Conservation (phyloP, 2,329 filamentous ascomycete genomes). For the Microcera coccophila region DNA sequence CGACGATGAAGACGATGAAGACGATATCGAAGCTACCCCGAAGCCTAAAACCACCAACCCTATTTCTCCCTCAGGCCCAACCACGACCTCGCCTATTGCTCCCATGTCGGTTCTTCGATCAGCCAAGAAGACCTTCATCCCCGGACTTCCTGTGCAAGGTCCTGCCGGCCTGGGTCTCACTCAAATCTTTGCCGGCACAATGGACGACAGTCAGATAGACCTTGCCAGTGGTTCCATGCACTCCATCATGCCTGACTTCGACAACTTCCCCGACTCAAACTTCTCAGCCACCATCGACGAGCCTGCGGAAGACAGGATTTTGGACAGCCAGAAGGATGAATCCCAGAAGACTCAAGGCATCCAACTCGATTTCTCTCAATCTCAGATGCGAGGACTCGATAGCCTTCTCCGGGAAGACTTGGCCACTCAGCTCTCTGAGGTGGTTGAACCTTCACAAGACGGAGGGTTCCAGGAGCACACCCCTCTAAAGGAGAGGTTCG, state of each 20-base stretch:
- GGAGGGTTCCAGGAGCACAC: constrained; percentile 69
- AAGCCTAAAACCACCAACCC: constrained; percentile 40
- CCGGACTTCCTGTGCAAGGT: constrained; percentile 58
- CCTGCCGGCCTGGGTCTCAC: constrained; percentile 71
- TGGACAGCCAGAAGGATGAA: constrained; percentile 41
- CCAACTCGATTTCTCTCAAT: constrained; percentile 56
- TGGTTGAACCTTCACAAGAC: constrained; percentile 77
- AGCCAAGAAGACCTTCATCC: constrained; percentile 66
- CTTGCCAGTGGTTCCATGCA: constrained; percentile 34
- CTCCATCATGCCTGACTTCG: constrained; percentile 55
- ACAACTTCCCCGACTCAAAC: constrained; percentile 55
- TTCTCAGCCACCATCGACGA: constrained; percentile 59
- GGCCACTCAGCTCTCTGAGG: constrained; percentile 62
- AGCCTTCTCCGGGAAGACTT: constrained; percentile 47
- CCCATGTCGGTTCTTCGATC: constrained; percentile 65
- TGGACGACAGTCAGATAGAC: constrained; percentile 60
- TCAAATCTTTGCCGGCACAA: constrained; percentile 86
- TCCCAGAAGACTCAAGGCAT: constrained; percentile 44
- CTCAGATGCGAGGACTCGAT: constrained; percentile 56
- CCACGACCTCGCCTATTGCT: constrained; percentile 47
- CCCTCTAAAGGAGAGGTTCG: constrained; percentile 65
- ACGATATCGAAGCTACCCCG: constrained; percentile 45
- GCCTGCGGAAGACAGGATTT: constrained; percentile 48
- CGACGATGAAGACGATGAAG: constrained; percentile 59
- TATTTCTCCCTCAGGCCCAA: constrained; percentile 42